These are phyloP conservation scores for Bolboschoenoplectus hybrid DNA, from an alignment of 202 grass and related monocot species.

Conservation along the genomic window DNA sequence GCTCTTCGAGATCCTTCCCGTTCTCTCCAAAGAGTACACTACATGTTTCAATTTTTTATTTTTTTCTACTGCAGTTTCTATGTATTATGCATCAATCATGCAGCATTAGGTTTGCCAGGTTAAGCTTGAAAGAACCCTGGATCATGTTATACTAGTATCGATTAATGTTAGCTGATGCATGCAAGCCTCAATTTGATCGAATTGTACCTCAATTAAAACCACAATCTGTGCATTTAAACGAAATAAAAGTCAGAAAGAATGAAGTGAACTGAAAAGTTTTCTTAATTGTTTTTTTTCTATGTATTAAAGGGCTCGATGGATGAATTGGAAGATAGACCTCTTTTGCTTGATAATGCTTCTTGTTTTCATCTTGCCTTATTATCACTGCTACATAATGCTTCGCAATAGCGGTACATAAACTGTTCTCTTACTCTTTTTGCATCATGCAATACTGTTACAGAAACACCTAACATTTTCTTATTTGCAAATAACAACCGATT, in stretches of 20 bases:
- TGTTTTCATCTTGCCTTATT: slow-evolving; percentile 87
- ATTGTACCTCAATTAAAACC: background rate
- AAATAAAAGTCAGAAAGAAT: slow-evolving; percentile 1
- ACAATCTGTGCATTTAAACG: background rate
- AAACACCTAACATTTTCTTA: background rate
- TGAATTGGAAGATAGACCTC: slow-evolving; percentile 98
- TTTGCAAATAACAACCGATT: background rate
- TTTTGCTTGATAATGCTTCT: slow-evolving; percentile 94
- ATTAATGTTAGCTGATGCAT: background rate
- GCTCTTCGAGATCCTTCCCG: slow-evolving; percentile 96
- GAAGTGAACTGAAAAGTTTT: background rate
- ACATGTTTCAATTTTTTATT: background rate
- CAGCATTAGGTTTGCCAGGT: background rate
- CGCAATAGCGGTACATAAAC: slow-evolving; percentile 66
- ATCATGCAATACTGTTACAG: background rate
- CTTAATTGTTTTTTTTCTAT: slow-evolving; percentile 12
- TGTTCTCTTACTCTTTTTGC: background rate
- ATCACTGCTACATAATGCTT: slow-evolving; percentile 96
- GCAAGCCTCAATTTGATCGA: background rate
- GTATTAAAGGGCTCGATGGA: slow-evolving; percentile 71
- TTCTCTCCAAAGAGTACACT: slow-evolving; percentile 80
- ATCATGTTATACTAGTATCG: background rate
- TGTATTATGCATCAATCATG: background rate
- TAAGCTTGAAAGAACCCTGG: background rate
- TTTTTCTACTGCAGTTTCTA: background rate